Percentiles rank a stretch among this genome's conserved stretches.
phyloP scores from a whole-genome alignment of 106 monocot genomes.

The Acorus calamus region DNA sequence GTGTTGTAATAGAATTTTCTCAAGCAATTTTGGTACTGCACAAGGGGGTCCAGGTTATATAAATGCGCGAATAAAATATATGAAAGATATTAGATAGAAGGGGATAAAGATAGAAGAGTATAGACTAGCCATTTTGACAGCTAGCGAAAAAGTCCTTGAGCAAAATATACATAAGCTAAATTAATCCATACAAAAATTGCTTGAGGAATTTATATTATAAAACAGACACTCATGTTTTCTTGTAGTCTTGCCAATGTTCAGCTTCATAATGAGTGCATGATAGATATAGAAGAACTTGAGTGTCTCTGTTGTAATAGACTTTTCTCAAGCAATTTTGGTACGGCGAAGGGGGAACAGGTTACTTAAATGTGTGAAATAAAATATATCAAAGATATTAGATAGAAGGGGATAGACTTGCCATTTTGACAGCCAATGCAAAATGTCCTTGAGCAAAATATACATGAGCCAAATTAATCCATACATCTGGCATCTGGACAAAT shows the following conservation, averaged over 20 bases:
- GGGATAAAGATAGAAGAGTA: too few relatives aligned
- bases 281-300: constrained; percentile 73
- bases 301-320: constrained; percentile 80
- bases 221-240: constrained; percentile 29
- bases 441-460: constrained; percentile 99
- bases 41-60: constrained; percentile 6
- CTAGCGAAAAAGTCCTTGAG: constrained; percentile 90
- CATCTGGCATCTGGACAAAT: constrained; percentile 98
- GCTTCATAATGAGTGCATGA: constrained; percentile 93
- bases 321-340: constrained; percentile 97
- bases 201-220: too few relatives aligned
- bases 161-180: constrained; percentile 97
- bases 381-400: too few relatives aligned
- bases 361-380: not conserved
- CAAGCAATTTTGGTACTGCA: constrained; percentile 98
- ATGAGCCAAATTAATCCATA: constrained; percentile 95
- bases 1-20: constrained; percentile 90
- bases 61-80: not conserved
- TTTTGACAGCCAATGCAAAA: constrained; percentile 88
- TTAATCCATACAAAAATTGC: constrained; percentile 62
- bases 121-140: constrained; percentile 77
- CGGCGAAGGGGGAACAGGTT: constrained; percentile 33
- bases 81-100: not conserved
- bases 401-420: constrained; percentile 34
- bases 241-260: constrained; percentile 99